Conservation (phyloP, 495 filamentous ascomycete species). For the Opeltia flavorubescens region DNA sequence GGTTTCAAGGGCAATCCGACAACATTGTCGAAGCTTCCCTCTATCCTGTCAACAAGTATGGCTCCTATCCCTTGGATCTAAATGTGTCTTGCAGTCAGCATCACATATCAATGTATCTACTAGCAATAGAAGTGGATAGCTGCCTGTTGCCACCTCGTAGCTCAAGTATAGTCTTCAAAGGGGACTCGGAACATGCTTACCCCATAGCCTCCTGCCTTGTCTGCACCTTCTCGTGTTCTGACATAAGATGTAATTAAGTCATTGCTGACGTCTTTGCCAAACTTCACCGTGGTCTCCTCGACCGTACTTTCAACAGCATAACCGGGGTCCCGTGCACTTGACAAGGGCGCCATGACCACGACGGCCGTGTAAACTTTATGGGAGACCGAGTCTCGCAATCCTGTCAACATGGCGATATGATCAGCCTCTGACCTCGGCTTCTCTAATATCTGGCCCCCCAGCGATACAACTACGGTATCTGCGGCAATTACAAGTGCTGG, state of each 20-base stretch:
- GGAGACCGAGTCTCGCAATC: slow-evolving; percentile 53
- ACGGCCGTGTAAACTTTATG: slow-evolving; percentile 81
- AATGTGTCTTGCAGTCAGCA: neutral
- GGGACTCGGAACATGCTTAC: neutral
- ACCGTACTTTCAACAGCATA: slow-evolving; percentile 69
- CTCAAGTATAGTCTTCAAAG: neutral
- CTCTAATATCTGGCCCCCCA: slow-evolving; percentile 64
- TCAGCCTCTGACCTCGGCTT: slow-evolving; percentile 72
- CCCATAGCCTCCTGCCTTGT: slow-evolving; percentile 95
- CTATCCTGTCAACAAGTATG: slow-evolving; percentile 72
- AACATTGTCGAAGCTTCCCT: slow-evolving; percentile 88
- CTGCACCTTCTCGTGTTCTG: slow-evolving; percentile 75
- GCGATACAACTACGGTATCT: slow-evolving; percentile 77
- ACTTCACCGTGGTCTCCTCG: slow-evolving; percentile 77
- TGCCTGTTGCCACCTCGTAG: too few relatives aligned
- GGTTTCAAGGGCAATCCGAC: slow-evolving; percentile 80
- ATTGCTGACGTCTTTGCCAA: slow-evolving; percentile 60
- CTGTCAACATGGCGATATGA: slow-evolving; percentile 68
- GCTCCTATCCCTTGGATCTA: slow-evolving; percentile 74
- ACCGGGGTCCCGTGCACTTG: slow-evolving; percentile 61
- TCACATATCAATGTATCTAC: too few relatives aligned
- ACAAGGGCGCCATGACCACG: slow-evolving; percentile 63
- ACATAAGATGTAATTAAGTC: slow-evolving; percentile 82
- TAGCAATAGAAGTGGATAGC: too few relatives aligned
- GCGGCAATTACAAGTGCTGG: slow-evolving; percentile 80